phyloP scores from a whole-genome alignment of 495 filamentous ascomycete genomes.

The Neurospora sp. region DNA sequence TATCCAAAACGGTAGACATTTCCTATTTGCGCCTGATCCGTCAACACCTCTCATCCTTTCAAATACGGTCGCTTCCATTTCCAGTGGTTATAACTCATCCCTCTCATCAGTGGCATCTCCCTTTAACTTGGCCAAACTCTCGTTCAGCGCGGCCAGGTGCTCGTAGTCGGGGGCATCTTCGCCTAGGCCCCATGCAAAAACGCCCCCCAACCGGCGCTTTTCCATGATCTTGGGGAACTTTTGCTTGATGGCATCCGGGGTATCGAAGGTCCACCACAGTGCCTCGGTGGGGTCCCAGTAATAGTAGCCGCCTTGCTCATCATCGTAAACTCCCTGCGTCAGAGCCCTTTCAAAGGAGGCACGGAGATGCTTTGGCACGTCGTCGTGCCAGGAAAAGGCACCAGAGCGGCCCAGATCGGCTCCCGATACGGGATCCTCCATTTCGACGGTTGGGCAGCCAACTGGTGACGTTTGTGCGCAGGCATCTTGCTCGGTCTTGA shows the following conservation, averaged over 20 bases:
- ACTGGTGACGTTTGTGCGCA: slow-evolving; percentile 40
- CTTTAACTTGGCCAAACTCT: slow-evolving; percentile 11
- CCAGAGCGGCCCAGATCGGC: slow-evolving; percentile 53
- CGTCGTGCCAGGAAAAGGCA: slow-evolving; percentile 51
- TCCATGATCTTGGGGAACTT: slow-evolving; percentile 56
- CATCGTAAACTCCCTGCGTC: slow-evolving; percentile 45
- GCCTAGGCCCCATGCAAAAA: slow-evolving; percentile 66
- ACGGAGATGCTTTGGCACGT: slow-evolving; percentile 34
- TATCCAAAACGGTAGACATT: background rate
- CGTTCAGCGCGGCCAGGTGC: slow-evolving; percentile 50
- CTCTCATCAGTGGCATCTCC: slow-evolving; percentile 1
- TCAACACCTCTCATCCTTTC: background rate
- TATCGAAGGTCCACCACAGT: slow-evolving; percentile 73
- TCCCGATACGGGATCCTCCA: slow-evolving; percentile 57
- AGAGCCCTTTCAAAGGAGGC: slow-evolving; percentile 42
- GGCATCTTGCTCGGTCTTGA: slow-evolving; percentile 44
- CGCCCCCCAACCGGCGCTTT: slow-evolving; percentile 50
- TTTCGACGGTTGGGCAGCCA: slow-evolving; percentile 50
- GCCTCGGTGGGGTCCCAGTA: slow-evolving; percentile 51
- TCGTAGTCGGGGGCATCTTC: slow-evolving; percentile 53
- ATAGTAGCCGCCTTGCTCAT: slow-evolving; percentile 52
- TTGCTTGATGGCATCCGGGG: slow-evolving; percentile 45
- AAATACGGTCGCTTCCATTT: background rate
- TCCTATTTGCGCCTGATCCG: background rate
- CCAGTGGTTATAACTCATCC: slow-evolving; percentile 15